Evolutionary conservation across 345 rosid species (phyloP).

Genomic region (Leavenworthia alabamica): DNA sequence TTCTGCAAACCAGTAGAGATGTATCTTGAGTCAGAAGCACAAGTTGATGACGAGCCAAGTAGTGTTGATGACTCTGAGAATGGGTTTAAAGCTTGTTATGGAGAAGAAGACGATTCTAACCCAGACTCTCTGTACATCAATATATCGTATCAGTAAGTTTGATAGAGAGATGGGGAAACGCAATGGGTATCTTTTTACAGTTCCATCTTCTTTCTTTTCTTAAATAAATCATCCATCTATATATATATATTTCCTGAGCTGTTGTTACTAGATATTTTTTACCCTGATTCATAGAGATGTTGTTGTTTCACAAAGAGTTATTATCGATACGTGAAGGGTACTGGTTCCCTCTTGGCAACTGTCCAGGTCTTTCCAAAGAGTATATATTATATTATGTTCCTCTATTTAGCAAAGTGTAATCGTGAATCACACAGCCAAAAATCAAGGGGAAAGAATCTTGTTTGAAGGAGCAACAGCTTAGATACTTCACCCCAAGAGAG

Average conservation of each 20-base stretch:
- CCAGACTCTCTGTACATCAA: constrained; percentile 32
- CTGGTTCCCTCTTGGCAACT: constrained; percentile 90
- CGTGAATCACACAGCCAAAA: constrained; percentile 45
- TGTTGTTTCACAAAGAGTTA: constrained; percentile 98
- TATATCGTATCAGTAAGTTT: constrained; percentile 62
- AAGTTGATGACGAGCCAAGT: constrained; percentile 23
- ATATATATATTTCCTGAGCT: constrained; percentile 11
- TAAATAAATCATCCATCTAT: neutral
- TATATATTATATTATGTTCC: neutral
- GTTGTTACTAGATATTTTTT: constrained; percentile 43
- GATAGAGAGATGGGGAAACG: constrained; percentile 93
- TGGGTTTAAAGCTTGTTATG: constrained; percentile 25
- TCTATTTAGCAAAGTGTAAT: neutral
- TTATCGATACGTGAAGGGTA: constrained; percentile 86
- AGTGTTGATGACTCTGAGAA: constrained; percentile 21
- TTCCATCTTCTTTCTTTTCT: neutral
- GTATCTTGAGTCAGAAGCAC: constrained; percentile 54
- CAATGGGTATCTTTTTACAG: constrained; percentile 73
- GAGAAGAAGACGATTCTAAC: constrained; percentile 28
- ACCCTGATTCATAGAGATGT: constrained; percentile 81
- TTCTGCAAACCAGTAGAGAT: constrained; percentile 63
- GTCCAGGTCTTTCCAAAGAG: constrained; percentile 41
- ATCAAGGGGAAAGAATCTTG: constrained; percentile 51
- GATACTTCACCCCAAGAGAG: constrained; percentile 94
- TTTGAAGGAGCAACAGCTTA: constrained; percentile 62